Percentiles rank a stretch among this genome's conserved stretches.
Evolutionary conservation across 257 asterid species (phyloP).

Genomic region (Nicotiana undulata): DNA sequence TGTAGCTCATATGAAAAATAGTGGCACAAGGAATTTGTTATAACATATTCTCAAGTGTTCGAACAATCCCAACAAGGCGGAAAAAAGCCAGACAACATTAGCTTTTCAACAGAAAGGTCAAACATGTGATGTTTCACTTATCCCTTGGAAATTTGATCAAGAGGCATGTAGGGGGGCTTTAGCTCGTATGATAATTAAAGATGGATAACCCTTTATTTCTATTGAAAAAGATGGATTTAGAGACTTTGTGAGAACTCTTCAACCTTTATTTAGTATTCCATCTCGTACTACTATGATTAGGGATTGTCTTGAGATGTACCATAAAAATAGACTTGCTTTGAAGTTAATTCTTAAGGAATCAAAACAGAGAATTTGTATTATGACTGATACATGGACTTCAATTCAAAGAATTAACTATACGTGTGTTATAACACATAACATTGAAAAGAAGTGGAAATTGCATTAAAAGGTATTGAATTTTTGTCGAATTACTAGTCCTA

Average conservation of each 20-base stretch:
- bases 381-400: conserved; percentile 8
- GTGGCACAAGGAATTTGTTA: too few relatives aligned
- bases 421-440: background rate
- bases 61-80: too few relatives aligned
- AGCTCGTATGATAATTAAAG: background rate
- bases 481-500: background rate
- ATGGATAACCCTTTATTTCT: background rate
- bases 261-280: conserved; percentile 4
- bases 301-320: background rate
- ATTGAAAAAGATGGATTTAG: conserved; percentile 3
- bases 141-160: background rate
- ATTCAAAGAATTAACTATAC: background rate
- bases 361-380: background rate
- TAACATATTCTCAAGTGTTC: too few relatives aligned
- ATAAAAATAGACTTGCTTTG: background rate
- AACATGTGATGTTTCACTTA: too few relatives aligned
- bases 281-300: background rate
- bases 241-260: background rate
- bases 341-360: background rate
- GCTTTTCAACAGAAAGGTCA: too few relatives aligned
- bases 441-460: background rate
- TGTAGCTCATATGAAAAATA: too few relatives aligned
- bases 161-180: background rate
- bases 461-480: background rate
- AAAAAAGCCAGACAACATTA: too few relatives aligned